phyloP scores from a whole-genome alignment of 148 eudicot genomes.

The Linanthus parryae region DNA sequence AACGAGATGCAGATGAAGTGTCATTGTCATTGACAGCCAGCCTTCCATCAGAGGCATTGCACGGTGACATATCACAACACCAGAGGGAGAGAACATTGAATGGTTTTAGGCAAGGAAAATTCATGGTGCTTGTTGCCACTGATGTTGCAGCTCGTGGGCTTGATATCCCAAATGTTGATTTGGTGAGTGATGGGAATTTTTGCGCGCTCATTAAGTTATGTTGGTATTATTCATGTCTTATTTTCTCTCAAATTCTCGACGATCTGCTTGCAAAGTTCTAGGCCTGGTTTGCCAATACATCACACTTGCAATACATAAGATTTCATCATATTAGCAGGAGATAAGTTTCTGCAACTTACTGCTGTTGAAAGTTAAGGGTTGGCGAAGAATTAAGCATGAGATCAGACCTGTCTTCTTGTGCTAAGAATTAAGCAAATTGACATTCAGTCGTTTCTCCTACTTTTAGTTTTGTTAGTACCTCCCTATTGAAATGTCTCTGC shows the following conservation, averaged over 20 bases:
- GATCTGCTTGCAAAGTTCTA: no score
- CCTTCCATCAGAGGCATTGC: constrained; percentile 94
- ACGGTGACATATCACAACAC: constrained; percentile 98
- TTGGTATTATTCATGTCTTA: neutral
- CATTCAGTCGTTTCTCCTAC: no score
- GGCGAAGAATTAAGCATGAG: no score
- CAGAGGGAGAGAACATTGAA: constrained; percentile 93
- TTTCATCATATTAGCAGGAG: neutral
- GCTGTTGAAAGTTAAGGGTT: no score
- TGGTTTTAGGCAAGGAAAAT: constrained; percentile 90
- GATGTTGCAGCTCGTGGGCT: constrained; percentile 99
- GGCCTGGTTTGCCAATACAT: no score
- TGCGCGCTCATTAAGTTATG: neutral
- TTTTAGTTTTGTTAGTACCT: no score
- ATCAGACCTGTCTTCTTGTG: no score
- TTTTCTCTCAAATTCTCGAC: neutral
- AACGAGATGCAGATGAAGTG: constrained; percentile 97
- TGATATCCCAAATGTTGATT: constrained; percentile 94
- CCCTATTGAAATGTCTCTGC: no score
- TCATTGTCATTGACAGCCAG: constrained; percentile 74
- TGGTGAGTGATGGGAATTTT: constrained; percentile 51
- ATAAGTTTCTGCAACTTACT: neutral
- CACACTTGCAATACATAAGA: constrained; percentile 4
- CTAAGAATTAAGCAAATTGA: no score
- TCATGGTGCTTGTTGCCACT: constrained; percentile 93